Base-by-base conservation (phyloP, 169 alveolate species). In the Plasmodium sp. region DNA sequence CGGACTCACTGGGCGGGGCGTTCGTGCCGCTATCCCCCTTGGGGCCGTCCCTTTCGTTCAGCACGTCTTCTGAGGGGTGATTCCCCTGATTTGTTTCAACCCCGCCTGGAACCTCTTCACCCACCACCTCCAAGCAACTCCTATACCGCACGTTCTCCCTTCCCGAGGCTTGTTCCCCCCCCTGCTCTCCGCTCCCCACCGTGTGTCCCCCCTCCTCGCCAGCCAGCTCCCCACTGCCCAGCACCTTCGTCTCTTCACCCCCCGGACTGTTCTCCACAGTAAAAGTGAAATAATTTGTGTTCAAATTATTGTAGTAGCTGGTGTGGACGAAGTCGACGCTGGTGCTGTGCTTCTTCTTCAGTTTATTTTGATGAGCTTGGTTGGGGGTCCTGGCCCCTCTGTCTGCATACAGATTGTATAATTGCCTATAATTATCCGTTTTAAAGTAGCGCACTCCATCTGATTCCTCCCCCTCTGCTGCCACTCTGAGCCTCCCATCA, bases 261-360 rank as follows among this genome's bases (percentile, higher is more conserved):
- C 3, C 36, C 14, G 48, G 56, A 22, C 43, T 73, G 3, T 41
- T 31, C 12, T 31, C 72, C 12, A 56, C 34, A 75, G 56, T 86
- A 31, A 85, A 74, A 14, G 83, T 86, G 56, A 86, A 86, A 34
- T 75, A 86, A 56, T 86, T 81, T 14, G 27, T 71, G 34, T 86
- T 86, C 67, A 77, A 86, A 36, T 16, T 86, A 54, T 86, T 86
- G 71, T 75, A 74, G 45, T 75, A 75, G 18, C 71, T 86, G 7
- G 72, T 75, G 71, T 86, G 45, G n/a, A 34, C 39, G 45, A 75
- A 86, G 71, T 86, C 85, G 14, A 41, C 48, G 36, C 39, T 86
- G 3, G 67, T 71, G 45, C 79, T 41, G 36, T 72, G 45, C 45
- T 56, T 75, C 34, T 43, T 77, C n/a, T 77, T 74, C 6, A 33